Percentiles rank a stretch among this genome's conserved stretches.
phyloP scores from a whole-genome alignment of 257 asterid species.

The Rhazya stricta region DNA sequence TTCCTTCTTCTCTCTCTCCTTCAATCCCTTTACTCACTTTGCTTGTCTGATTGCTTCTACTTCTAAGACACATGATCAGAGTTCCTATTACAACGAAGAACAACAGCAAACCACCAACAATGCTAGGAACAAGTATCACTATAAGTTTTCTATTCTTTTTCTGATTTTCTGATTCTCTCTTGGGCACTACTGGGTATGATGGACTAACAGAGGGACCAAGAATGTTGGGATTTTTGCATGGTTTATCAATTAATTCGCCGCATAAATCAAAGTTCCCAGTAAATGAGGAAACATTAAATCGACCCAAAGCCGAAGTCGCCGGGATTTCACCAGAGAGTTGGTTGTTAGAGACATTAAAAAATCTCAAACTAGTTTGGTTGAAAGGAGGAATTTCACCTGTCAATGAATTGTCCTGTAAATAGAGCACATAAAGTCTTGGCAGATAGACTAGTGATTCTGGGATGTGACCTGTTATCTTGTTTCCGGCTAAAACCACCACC shows the following conservation, averaged over 20 bases:
- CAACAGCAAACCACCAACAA: conserved; percentile 41
- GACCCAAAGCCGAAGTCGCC: conserved; percentile 31
- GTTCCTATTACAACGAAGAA: conserved; percentile 24
- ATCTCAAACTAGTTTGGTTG: conserved; percentile 56
- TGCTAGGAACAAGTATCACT: conserved; percentile 33
- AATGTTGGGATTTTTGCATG: conserved; percentile 22
- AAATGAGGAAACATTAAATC: conserved; percentile 60
- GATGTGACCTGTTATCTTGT: conserved; percentile 53
- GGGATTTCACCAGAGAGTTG: conserved; percentile 66
- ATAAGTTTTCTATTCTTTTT: conserved; percentile 35
- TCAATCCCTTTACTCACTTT: conserved; percentile 15
- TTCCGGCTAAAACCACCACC: conserved; percentile 54
- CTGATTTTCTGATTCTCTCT: conserved; percentile 9
- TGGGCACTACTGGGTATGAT: conserved; percentile 33
- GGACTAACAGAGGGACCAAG: conserved; percentile 49
- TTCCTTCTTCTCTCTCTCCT: not conserved
- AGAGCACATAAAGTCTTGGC: conserved; percentile 53
- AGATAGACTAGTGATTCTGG: conserved; percentile 41
- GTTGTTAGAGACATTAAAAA: conserved; percentile 75
- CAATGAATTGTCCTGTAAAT: conserved; percentile 62
- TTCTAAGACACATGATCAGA: conserved; percentile 29
- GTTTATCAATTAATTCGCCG: conserved; percentile 36
- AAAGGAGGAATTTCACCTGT: conserved; percentile 63
- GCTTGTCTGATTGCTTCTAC: conserved; percentile 15
- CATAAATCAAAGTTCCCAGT: conserved; percentile 51